A percentile compares a stretch with the other conserved stretches of the same genome.
Conservation (phyloP, 2,329 filamentous ascomycete genomes). For the Niveomyces coronatus region DNA sequence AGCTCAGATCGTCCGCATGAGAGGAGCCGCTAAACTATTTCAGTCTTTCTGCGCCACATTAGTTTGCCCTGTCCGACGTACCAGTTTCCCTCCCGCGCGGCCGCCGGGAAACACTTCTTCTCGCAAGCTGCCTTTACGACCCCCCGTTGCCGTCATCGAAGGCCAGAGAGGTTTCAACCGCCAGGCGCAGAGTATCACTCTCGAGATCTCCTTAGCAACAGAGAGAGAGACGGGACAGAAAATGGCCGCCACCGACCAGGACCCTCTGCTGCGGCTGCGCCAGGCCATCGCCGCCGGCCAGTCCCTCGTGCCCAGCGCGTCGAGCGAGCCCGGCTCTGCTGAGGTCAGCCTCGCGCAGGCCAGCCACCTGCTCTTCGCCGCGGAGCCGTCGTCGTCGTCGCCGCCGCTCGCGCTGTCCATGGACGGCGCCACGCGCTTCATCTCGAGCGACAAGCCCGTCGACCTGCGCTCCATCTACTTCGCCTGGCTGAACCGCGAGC, state of each 20-base stretch:
- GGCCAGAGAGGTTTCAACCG: too few relatives aligned
- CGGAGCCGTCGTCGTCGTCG: constrained; percentile 33
- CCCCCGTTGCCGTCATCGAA: too few relatives aligned
- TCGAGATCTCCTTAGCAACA: too few relatives aligned
- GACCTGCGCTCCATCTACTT: constrained; percentile 94
- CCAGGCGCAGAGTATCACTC: too few relatives aligned
- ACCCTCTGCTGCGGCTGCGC: constrained; percentile 76
- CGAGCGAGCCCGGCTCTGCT: constrained; percentile 50
- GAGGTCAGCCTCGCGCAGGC: constrained; percentile 62
- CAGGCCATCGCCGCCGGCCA: constrained; percentile 65
- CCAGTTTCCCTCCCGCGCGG: too few relatives aligned
- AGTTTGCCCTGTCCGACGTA: background rate
- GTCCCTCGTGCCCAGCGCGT: constrained; percentile 63
- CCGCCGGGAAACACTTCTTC: too few relatives aligned
- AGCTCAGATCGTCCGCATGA: background rate
- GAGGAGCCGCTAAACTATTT: constrained; percentile 1
- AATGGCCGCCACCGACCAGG: constrained; percentile 54
- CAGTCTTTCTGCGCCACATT: constrained; percentile 2
- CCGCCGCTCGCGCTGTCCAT: constrained; percentile 60
- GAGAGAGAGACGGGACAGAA: too few relatives aligned
- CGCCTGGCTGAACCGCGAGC: constrained; percentile 88
- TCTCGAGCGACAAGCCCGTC: constrained; percentile 63
- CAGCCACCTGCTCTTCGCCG: constrained; percentile 67
- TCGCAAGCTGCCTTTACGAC: too few relatives aligned
- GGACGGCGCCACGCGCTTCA: constrained; percentile 71